Conservation (phyloP, 805 yeast genomes). For the Wickerhamiella australiensis region DNA sequence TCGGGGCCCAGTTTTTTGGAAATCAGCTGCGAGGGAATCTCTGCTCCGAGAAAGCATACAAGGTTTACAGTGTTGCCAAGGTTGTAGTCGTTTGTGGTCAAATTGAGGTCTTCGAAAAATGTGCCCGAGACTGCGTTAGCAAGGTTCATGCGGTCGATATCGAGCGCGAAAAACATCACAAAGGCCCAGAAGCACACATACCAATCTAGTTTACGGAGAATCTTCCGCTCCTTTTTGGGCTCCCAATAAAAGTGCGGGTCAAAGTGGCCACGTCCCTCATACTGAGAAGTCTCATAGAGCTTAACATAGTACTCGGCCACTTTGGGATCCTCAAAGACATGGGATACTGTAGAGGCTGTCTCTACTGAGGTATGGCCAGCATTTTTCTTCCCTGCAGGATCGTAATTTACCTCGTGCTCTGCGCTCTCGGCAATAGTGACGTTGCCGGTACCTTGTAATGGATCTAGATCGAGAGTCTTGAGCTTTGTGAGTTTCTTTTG, state of each 20-base stretch:
- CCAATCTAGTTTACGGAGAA: conserved; percentile 41
- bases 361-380: background rate
- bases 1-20: conserved; percentile 56
- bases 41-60: conserved; percentile 43
- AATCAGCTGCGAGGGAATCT: conserved; percentile 53
- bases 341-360: background rate
- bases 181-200: conserved; percentile 44
- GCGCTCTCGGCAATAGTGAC: conserved; percentile 5
- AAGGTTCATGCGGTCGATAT: conserved; percentile 44
- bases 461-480: background rate
- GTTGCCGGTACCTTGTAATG: background rate
- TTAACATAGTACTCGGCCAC: conserved; percentile 36
- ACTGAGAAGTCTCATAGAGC: conserved; percentile 20
- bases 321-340: conserved; percentile 36
- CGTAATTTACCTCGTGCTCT: conserved; percentile 2
- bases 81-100: conserved; percentile 34
- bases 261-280: conserved; percentile 43
- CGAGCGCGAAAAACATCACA: conserved; percentile 43
- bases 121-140: conserved; percentile 33
- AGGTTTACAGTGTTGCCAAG: conserved; percentile 43
- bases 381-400: background rate
- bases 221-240: conserved; percentile 24
- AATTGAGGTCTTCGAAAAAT: conserved; percentile 11
- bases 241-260: conserved; percentile 20
- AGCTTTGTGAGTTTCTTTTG: conserved; percentile 5